Evolutionary conservation across 2,329 filamentous ascomycete genomes (phyloP), one percentile per base, ranked within the genome.

Genomic region (Botryotinia convoluta): DNA sequence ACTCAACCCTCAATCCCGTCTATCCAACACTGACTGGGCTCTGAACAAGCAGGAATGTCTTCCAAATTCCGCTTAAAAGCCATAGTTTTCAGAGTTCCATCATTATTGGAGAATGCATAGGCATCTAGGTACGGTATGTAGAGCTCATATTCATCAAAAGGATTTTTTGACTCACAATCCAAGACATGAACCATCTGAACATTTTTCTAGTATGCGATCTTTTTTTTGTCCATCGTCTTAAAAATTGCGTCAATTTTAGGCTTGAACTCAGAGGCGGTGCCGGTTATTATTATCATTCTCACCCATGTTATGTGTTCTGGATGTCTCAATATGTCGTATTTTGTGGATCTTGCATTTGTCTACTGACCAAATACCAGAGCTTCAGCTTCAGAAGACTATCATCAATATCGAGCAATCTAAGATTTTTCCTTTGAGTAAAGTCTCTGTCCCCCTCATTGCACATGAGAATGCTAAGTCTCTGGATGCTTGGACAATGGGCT

Each of bases 101-200:
- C 37, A 42, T 62, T 6, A 42, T 62, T 42, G 6, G 5, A 8
- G 9, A 1, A 4, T 6, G 6, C 60, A 62, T 4, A 62, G 26
- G 3, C 4, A 0, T 18, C 0, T 37, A 62, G 7, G 1, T 5
- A 0, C 4, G 60, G 6, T 29, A 62, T 9, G 16, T 9, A n/a
- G 7, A 29, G 7, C 1, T n/a, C 16, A 2, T 22, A 37, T 8
- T 39, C 22, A 39, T 26, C 10, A 8, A 4, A 7, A 39, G 1
- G 0, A 37, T 61, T 14, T 1, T 8, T 12, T 1, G 12, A n/a
- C 3, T 10, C 20, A 2, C 59, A 61, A 9, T 16, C 1, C 8
- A 39, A 1, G n/a, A 35, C 12, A 16, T 22, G 12, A 1, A 65
- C 63, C 12, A n/a, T 22, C 22, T 65, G 4, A 14, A 65, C 44